Evolutionary conservation across 1,284 basidiomycete genomes (phyloP), one percentile per base, ranked within the genome.

Genomic region (Moesziomyces parantarcticus): DNA sequence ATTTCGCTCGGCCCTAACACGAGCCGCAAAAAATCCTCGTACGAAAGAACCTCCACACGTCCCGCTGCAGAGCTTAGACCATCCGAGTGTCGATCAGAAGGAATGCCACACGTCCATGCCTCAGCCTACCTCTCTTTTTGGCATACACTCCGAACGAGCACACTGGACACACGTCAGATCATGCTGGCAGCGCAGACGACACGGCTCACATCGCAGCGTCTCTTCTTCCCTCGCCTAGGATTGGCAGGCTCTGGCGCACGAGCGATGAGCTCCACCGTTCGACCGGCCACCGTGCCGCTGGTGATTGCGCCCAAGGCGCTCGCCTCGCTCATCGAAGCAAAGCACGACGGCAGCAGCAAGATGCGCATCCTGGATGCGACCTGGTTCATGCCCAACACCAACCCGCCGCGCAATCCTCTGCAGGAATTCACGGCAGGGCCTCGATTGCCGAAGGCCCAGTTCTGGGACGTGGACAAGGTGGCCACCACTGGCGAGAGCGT

Each of bases 301-400:
- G 59, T 75, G 25, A 72, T 75, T 21, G 58, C 72, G 29, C 68
- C 72, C 2, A 70, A 75, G 36, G 53, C 55, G 5, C 72, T 75
- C 11, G 72, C 67, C 2, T 50, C 63, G 13, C 20, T 72, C 10
- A 44, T 75, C 41, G 60, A 68, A 16, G 22, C 53, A 9, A 55
- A 64, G 32, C 42, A 56, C 18, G 22, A 52, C 16, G 43, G 22
- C 40, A 23, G 11, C 44, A 52, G 50, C 44, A 65, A 64, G 45
- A 49, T 75, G 14, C 68, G 79, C 29, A 70, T 84, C 23, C 61
- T 85, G 20, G 93, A 95, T 81, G 89, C 90, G 23, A 90, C 88
- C 42, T 95, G 93, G 93, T 90, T 91, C 83, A 94, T 95, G 93
- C 93, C 93, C 46, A 91, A 90, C 82, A 87, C 89, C 49, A 87